A percentile compares a stretch with the other conserved stretches of the same genome.
These are phyloP conservation scores for Botrytis cinerea DNA, from an alignment of 2,329 filamentous ascomycete species.

Conservation along the genomic window DNA sequence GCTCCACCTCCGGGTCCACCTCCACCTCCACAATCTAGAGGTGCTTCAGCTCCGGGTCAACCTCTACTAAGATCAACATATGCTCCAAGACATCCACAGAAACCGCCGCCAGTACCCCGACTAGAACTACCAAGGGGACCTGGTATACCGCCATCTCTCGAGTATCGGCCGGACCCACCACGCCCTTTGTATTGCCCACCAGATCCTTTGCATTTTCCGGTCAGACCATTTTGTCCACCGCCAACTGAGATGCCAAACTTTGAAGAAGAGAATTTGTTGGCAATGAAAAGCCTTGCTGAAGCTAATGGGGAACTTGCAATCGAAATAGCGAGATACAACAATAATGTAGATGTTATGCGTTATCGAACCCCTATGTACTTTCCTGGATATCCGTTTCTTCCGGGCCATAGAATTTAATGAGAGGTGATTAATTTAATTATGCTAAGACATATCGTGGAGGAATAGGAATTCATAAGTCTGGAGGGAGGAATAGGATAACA, in stretches of 20 bases:
- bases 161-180: neutral
- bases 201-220: fast-evolving
- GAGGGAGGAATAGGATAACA: neutral
- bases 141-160: too few species aligned
- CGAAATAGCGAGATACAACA: neutral
- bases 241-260: neutral
- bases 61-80: neutral
- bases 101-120: too few species aligned
- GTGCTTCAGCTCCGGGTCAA: neutral
- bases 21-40: neutral
- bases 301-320: neutral
- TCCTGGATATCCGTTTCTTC: neutral
- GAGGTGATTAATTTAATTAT: neutral
- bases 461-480: neutral
- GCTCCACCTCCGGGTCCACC: neutral
- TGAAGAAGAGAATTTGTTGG: neutral
- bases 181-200: neutral
- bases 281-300: neutral
- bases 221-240: neutral
- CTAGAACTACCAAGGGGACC: neutral
- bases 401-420: neutral
- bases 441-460: neutral
- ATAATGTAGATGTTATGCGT: neutral
- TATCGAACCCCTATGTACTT: neutral
- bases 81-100: neutral